Conservation (phyloP, 228 moss, liverwort and hornwort species). For the Sphagnum fallax region DNA sequence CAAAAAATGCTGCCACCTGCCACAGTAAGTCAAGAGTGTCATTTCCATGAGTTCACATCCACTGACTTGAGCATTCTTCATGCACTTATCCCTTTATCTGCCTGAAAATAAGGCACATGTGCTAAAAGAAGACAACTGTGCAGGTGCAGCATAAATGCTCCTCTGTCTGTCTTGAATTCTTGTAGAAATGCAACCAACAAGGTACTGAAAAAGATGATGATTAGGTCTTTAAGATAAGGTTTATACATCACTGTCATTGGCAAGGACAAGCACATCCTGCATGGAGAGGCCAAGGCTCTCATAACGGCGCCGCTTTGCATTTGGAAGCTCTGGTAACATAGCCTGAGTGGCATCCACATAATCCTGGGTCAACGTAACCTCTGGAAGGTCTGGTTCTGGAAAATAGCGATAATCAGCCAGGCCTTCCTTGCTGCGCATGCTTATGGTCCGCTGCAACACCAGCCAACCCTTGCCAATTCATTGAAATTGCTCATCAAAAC, state of each 20-base stretch:
- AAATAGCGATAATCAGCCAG: conserved; percentile 95
- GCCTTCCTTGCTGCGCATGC: conserved; percentile 97
- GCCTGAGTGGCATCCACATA: conserved; percentile 49
- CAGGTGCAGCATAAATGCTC: not conserved
- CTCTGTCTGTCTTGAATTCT: not conserved
- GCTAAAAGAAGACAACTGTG: too few species aligned
- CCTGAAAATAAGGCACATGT: not conserved
- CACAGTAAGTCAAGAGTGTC: not conserved
- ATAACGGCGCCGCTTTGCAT: conserved; percentile 81
- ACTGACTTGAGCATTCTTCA: not conserved
- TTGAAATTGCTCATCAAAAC: not conserved
- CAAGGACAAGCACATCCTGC: conserved; percentile 90
- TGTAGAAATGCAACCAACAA: not conserved
- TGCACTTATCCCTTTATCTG: not conserved
- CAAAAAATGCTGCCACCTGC: conserved; percentile 93
- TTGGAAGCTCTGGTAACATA: conserved; percentile 74
- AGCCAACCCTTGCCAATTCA: not conserved
- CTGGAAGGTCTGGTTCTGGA: conserved; percentile 88
- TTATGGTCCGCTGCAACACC: conserved; percentile 62
- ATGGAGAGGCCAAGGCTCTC: conserved; percentile 78
- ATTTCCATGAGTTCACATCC: not conserved
- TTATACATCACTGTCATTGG: conserved; percentile 71
- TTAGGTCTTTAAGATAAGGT: not conserved
- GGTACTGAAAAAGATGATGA: too few species aligned
- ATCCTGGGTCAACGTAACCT: conserved; percentile 58